Base-by-base conservation (phyloP, 164 flowering plant genomes). In the Chimonanthus praecox region DNA sequence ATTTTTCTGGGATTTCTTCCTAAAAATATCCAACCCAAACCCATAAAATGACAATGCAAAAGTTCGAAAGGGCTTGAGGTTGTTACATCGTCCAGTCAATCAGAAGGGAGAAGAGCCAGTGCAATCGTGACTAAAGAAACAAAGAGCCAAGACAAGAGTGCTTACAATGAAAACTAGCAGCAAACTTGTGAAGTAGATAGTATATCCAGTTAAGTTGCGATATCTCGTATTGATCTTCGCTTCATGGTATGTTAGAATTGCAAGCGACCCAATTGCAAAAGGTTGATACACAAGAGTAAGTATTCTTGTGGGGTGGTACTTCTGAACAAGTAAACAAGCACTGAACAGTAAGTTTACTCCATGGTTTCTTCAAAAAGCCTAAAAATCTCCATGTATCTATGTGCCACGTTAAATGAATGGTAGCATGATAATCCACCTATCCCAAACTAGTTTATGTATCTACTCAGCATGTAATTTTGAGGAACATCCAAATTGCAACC, bases 111-210 rank as follows among this genome's bases (percentile, higher is more conserved):
- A 54, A 54, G 15, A 54, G n/a, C 5, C 11, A 11, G 11, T 54
- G 60, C 60, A 54, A 13, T 54, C 0, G 16, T 54, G 5, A 54
- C 60, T 54, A 54, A 54, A 54, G 60, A 54, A 54, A 11, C 60
- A 54, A 6, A 54, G 60, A 54, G 16, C 60, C 16, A 11, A 44
- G 49, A 16, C 47, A 48, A 58, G 49, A 60, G 7, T 71, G 76
- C 97, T 85, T 82, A 89, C 92, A 67, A 91, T 70, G 47, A 92
- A 16, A 70, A 91, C 87, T 33, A 79, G 49, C 4, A 89, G 64
- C 33, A 92, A 86, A 73, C 91, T 81, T 1, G 78, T n/a, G 79
- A 78, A 80, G 85, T 89, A 92, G 60, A 95, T 83, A 18, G 49
- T 62, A 78, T 86, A 92, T 73, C 99, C 99, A 62, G 70, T 1